Percentiles rank a stretch among this genome's conserved stretches.
These are phyloP conservation scores for Euphorbia peplus DNA, from an alignment of 345 rosid genomes.

Conservation along the genomic window DNA sequence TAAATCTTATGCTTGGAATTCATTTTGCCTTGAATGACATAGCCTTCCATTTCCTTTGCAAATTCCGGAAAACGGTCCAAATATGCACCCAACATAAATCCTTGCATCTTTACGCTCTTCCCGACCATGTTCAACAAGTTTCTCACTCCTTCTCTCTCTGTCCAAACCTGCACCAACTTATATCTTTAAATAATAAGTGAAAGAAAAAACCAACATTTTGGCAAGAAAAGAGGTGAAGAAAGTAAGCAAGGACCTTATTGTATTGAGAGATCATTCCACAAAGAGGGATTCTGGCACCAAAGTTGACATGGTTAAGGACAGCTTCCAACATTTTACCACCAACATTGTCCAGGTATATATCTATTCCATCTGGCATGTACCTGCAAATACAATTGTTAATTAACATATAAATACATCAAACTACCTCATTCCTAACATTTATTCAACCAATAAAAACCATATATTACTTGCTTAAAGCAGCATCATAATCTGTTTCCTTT, in stretches of 20 bases:
- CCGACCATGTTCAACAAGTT: slow-evolving; percentile 44
- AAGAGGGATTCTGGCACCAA: slow-evolving; percentile 28
- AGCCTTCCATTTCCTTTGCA: slow-evolving; percentile 29
- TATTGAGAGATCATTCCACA: slow-evolving; percentile 57
- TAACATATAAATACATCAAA: too few species aligned
- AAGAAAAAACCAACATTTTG: too few species aligned
- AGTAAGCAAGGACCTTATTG: slow-evolving; percentile 32
- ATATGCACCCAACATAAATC: slow-evolving; percentile 33
- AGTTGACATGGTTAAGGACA: slow-evolving; percentile 47
- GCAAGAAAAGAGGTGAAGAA: too few species aligned
- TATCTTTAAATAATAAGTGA: too few species aligned
- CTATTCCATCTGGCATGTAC: slow-evolving; percentile 45
- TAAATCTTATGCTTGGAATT: slow-evolving; percentile 26
- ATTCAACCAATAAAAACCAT: background rate
- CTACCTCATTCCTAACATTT: too few species aligned
- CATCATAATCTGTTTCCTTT: slow-evolving; percentile 39
- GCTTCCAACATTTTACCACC: slow-evolving; percentile 56
- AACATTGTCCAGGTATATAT: slow-evolving; percentile 47
- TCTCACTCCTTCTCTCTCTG: slow-evolving; percentile 42
- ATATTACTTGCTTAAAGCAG: slow-evolving; percentile 42
- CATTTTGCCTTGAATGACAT: slow-evolving; percentile 33
- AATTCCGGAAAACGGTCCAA: slow-evolving; percentile 32
- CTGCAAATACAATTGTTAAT: too few species aligned
- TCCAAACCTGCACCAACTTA: slow-evolving; percentile 42
- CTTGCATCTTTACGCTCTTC: slow-evolving; percentile 49